These are phyloP conservation scores for Atalantia buxifolia DNA, from an alignment of 345 rosid genomes.

Conservation along the genomic window DNA sequence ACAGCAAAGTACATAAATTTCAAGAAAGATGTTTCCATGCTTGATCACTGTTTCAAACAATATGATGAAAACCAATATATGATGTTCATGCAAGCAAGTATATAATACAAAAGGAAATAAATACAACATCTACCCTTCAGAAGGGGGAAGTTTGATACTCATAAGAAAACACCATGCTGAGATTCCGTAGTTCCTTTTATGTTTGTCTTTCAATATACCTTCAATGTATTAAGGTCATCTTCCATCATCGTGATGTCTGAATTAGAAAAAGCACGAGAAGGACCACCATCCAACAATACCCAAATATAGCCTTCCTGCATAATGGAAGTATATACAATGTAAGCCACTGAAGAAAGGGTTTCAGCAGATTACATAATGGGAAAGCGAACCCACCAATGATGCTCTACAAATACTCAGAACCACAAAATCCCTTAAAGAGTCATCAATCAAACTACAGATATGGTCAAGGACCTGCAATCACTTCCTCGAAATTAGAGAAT, in stretches of 20 bases:
- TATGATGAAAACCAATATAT: background rate
- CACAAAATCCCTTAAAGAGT: conserved; percentile 70
- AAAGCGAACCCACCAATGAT: conserved; percentile 46
- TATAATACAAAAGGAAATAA: background rate
- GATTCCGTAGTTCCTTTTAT: background rate
- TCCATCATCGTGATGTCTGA: conserved; percentile 73
- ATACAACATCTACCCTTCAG: background rate
- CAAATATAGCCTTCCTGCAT: conserved; percentile 72
- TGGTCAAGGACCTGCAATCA: conserved; percentile 65
- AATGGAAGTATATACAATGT: conserved; percentile 15
- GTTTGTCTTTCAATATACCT: conserved; percentile 33
- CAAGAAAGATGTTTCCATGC: background rate
- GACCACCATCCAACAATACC: conserved; percentile 93
- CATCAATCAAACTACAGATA: conserved; percentile 77
- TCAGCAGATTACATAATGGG: background rate
- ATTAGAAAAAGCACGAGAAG: conserved; percentile 84
- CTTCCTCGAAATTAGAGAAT: conserved; percentile 14
- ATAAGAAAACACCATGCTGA: background rate
- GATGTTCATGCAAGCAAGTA: conserved; percentile 6
- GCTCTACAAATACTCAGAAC: conserved; percentile 78
- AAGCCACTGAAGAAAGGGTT: background rate
- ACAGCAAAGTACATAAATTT: background rate
- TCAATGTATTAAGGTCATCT: conserved; percentile 72
- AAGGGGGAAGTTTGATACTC: background rate
- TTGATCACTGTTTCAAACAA: background rate